Percentiles rank a stretch among this genome's conserved stretches.
These are phyloP conservation scores for Cornus controversa DNA, from an alignment of 148 eudicot genomes.

Conservation along the genomic window DNA sequence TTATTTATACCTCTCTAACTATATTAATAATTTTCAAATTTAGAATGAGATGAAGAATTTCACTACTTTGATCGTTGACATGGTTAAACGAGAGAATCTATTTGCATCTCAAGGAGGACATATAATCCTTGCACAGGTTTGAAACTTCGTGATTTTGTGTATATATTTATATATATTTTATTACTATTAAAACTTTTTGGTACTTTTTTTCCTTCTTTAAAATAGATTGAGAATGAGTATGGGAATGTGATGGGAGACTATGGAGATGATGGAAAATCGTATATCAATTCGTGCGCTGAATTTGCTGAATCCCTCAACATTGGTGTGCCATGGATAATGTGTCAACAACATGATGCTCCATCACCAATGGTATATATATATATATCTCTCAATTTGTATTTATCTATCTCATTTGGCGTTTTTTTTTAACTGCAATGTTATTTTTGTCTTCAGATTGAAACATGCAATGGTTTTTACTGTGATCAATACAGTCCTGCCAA, in stretches of 20 bases:
- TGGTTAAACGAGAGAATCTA: background rate
- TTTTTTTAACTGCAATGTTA: too few relatives aligned
- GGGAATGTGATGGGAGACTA: background rate
- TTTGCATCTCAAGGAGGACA: background rate
- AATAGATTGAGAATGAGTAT: background rate
- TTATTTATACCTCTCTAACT: background rate
- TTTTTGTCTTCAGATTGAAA: background rate
- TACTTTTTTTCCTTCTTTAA: too few relatives aligned
- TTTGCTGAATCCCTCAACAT: background rate
- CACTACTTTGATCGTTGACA: background rate
- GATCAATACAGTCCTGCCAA: background rate
- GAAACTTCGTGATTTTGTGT: background rate
- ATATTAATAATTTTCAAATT: too few relatives aligned
- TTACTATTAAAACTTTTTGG: too few relatives aligned
- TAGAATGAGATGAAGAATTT: background rate
- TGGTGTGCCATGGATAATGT: background rate
- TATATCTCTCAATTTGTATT: too few relatives aligned
- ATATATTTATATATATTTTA: too few relatives aligned
- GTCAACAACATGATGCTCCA: background rate
- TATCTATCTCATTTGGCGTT: background rate
- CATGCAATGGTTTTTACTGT: background rate
- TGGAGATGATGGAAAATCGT: background rate
- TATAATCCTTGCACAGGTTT: background rate
- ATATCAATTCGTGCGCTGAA: background rate
- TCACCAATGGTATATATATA: background rate